Evolutionary conservation across 2,329 filamentous ascomycete species (phyloP).

Genomic region (Colletotrichum graminicola): DNA sequence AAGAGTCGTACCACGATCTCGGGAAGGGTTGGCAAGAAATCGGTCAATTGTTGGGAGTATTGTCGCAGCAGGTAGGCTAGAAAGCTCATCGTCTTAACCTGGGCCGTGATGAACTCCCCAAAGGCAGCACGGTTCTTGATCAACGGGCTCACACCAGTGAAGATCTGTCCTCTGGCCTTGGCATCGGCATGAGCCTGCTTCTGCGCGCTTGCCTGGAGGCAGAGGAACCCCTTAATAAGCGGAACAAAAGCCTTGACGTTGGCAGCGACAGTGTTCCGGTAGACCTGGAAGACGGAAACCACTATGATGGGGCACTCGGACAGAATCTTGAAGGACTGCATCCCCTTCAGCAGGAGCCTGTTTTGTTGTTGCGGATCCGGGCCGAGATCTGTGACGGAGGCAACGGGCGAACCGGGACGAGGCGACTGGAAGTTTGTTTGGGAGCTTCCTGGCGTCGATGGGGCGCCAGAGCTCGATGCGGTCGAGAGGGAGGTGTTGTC

Average conservation of each 20-base stretch:
- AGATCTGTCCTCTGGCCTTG: constrained; percentile 81
- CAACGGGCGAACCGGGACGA: constrained; percentile 88
- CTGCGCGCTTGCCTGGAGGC: constrained; percentile 92
- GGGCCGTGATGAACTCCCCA: constrained; percentile 96
- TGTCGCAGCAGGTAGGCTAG: constrained; percentile 91
- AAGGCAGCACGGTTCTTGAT: constrained; percentile 96
- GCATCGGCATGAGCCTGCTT: constrained; percentile 92
- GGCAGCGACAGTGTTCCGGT: constrained; percentile 80
- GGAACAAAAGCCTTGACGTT: constrained; percentile 96
- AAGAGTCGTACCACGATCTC: constrained; percentile 91
- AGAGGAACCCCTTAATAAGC: constrained; percentile 89
- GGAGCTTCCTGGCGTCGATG: constrained; percentile 75
- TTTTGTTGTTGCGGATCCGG: constrained; percentile 84
- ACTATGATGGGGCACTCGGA: constrained; percentile 99
- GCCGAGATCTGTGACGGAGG: constrained; percentile 83
- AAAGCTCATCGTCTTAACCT: constrained; percentile 99
- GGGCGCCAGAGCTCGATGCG: constrained; percentile 66
- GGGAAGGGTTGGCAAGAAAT: constrained; percentile 88
- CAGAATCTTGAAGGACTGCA: constrained; percentile 99
- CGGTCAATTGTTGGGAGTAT: constrained; percentile 86
- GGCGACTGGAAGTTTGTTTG: constrained; percentile 86
- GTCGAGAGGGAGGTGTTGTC: constrained; percentile 76
- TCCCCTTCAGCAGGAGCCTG: constrained; percentile 87
- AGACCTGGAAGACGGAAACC: constrained; percentile 96
- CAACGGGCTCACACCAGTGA: constrained; percentile 91